Evolutionary conservation across 2,329 filamentous ascomycete genomes (phyloP).

Genomic region (Aspergillus sp.): DNA sequence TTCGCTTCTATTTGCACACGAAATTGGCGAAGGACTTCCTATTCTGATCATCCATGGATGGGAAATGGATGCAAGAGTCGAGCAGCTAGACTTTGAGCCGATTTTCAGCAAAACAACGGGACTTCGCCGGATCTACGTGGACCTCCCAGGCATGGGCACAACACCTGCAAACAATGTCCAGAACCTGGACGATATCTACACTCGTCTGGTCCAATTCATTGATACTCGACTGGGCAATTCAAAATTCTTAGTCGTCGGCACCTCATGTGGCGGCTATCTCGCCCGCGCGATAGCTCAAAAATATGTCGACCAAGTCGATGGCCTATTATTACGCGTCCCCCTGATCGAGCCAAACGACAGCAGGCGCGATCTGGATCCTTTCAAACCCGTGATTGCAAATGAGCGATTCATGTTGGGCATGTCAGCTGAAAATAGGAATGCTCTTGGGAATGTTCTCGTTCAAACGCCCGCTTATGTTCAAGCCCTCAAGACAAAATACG

Average conservation of each 20-base stretch:
- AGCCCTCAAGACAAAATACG: conserved; percentile 20
- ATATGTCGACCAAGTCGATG: conserved; percentile 23
- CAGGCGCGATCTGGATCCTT: conserved; percentile 23
- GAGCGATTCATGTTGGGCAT: conserved; percentile 22
- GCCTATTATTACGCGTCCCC: conserved; percentile 26
- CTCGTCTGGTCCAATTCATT: conserved; percentile 24
- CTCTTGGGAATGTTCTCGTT: conserved; percentile 23
- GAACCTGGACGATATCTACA: conserved; percentile 25
- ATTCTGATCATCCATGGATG: conserved; percentile 29
- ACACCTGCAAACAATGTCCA: conserved; percentile 24
- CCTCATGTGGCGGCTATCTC: conserved; percentile 29
- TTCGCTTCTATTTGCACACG: conserved; percentile 19
- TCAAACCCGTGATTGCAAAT: conserved; percentile 22
- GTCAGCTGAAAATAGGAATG: conserved; percentile 17
- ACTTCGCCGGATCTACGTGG: conserved; percentile 27
- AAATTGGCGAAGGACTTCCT: conserved; percentile 24
- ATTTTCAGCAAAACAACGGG: conserved; percentile 20
- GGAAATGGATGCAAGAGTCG: conserved; percentile 19
- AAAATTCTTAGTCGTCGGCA: conserved; percentile 24
- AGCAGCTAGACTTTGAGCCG: conserved; percentile 27
- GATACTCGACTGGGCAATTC: conserved; percentile 21
- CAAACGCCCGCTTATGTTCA: conserved; percentile 26
- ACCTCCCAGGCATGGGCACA: conserved; percentile 28
- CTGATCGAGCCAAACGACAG: conserved; percentile 23
- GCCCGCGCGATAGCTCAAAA: conserved; percentile 26